Evolutionary conservation across 768 basidiomycete genomes (phyloP), one percentile per base, ranked within the genome.

Genomic region (Dioszegia aurantiaca): DNA sequence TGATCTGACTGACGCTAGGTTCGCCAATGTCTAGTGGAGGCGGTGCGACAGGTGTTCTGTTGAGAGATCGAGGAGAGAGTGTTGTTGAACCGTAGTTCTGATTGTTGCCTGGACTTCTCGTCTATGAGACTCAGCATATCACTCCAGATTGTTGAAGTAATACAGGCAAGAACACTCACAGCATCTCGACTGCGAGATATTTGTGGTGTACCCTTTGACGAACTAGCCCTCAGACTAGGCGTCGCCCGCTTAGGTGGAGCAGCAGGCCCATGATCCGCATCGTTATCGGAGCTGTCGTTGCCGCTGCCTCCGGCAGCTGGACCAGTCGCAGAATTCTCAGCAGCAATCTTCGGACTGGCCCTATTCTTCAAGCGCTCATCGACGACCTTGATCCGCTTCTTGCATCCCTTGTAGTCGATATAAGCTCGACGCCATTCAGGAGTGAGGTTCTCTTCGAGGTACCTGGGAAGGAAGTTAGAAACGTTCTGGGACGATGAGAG

Each of bases 251-350:
- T 59, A 0, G 67, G 63, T 10, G 65, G 57, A 0, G 67, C 67
- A 23, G 62, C 64, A n/a, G 72, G 72, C 37, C 69, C 72, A 64
- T 70, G 58, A 65, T 73, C 51, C 76, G 60, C 60, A 31, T 86
- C 87, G 27, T 87, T 82, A 10, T 70, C 77, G 27, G 90, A 88
- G 4, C 89, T 87, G 1, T 85, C 85, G 62, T 86, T 86, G 65
- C 87, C 87, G 36, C 40, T 83, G 82, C 84, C 81, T 48, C 79
- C 81, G 6, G 8, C 26, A 16, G 36, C 21, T 42, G 10, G 39
- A 17, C 27, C 23, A 4, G 10, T 12, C 31, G 24, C 45, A 12
- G 51, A 26, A 39, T n/a, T 52, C 24, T 12, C 31, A 10, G 43
- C 42, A 39, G 27, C 17, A 5, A 33, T n/a, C 10, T 28, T 24